phyloP scores from a whole-genome alignment of 2,329 filamentous ascomycete species.

The Dactylonectria estremocensis region DNA sequence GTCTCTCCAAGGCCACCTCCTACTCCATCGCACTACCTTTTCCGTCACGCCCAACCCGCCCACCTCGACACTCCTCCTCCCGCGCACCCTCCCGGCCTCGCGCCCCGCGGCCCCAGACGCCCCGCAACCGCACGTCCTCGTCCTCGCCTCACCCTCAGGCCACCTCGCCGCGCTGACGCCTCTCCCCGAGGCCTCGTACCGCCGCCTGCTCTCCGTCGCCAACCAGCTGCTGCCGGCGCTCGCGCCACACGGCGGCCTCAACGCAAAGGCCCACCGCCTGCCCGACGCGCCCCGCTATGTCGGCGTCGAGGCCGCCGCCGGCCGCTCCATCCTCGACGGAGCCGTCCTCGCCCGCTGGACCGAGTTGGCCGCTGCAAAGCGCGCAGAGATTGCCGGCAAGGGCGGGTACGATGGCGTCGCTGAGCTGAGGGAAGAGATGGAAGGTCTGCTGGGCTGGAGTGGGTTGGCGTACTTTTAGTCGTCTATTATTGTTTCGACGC shows the following conservation, averaged over 20 bases:
- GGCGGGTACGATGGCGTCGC: conserved; percentile 77
- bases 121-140: conserved; percentile 62
- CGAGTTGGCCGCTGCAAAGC: conserved; percentile 80
- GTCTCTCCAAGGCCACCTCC: conserved; percentile 88
- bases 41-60: conserved; percentile 85
- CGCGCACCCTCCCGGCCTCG: conserved; percentile 70
- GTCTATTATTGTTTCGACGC: not conserved
- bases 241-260: conserved; percentile 84
- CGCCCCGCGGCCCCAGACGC: conserved; percentile 50
- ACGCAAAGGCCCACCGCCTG: conserved; percentile 83
- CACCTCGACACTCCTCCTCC: conserved; percentile 82
- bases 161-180: conserved; percentile 83
- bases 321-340: conserved; percentile 83
- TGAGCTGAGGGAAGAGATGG: conserved; percentile 79
- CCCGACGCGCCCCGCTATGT: conserved; percentile 61
- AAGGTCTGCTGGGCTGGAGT: conserved; percentile 73
- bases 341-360: conserved; percentile 81
- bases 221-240: conserved; percentile 84
- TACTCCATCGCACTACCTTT: conserved; percentile 91
- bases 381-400: conserved; percentile 80
- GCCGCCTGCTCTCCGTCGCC: conserved; percentile 85
- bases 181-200: conserved; percentile 84
- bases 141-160: conserved; percentile 83
- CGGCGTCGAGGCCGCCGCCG: conserved; percentile 71
- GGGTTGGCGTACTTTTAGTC: conserved; percentile 71